Percentiles rank a stretch among this genome's conserved stretches.
Conservation (phyloP, 148 eudicot genomes). For the Rhododendron williamsianum region DNA sequence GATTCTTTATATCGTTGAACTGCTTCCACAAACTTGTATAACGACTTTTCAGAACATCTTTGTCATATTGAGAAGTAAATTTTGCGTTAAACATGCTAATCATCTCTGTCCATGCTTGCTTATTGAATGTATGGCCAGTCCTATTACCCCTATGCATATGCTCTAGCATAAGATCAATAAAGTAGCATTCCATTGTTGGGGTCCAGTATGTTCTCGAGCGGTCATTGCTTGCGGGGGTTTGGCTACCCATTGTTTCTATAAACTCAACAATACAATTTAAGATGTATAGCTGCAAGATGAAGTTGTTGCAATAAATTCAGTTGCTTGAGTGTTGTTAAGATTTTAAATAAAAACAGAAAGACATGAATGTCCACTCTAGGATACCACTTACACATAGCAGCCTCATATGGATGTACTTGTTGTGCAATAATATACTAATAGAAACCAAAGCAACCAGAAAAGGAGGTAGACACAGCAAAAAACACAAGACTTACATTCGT, state of each 20-base stretch:
- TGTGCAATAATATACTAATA: background rate
- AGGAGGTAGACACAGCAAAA: background rate
- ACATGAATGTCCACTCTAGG: background rate
- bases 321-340: background rate
- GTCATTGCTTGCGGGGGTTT: slow-evolving; percentile 18
- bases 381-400: background rate
- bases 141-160: slow-evolving; percentile 40
- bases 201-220: slow-evolving; percentile 36
- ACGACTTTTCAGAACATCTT: slow-evolving; percentile 33
- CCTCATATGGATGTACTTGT: background rate
- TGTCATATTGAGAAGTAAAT: slow-evolving; percentile 32
- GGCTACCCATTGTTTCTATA: slow-evolving; percentile 20
- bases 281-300: slow-evolving; percentile 8
- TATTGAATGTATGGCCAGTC: slow-evolving; percentile 32
- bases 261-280: background rate
- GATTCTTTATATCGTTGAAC: slow-evolving; percentile 27
- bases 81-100: slow-evolving; percentile 26
- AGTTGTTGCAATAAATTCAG: background rate
- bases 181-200: slow-evolving; percentile 33
- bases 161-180: slow-evolving; percentile 37
- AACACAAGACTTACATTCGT: background rate
- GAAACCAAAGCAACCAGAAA: background rate
- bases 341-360: background rate
- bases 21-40: slow-evolving; percentile 38
- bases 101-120: slow-evolving; percentile 39